Evolutionary conservation across 2,329 filamentous ascomycete species (phyloP), one percentile per base, ranked within the genome.

Genomic region (Metarhizium humberi): DNA sequence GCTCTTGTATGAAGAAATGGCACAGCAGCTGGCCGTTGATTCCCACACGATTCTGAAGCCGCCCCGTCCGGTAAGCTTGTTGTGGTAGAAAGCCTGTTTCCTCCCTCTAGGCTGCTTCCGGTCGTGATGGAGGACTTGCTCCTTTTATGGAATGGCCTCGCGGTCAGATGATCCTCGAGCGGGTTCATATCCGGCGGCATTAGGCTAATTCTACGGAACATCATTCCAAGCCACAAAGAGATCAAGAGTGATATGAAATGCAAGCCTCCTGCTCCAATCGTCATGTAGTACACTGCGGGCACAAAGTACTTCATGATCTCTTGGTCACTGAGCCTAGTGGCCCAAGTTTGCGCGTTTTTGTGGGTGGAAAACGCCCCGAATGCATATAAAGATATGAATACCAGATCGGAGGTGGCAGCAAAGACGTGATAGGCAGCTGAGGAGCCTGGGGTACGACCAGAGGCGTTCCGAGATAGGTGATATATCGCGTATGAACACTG

Each of bases 131-230:
- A 82, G 1, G 78, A 80, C 69, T 81, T 82, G 69, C 88, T 92
- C 65, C 87, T 83, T 75, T 91, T 92, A 72, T 95, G 90, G 51
- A 64, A 65, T 56, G 71, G 74, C 29, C 86, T 82, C 11, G 89
- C 85, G 1, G 91, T 96, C 56, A 95, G 74, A 64, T 92, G 86
- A 61, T 88, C 84, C 67, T 96, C 92, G 14, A 97, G 78, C 2
- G 92, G 92, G 67, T 97, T 97, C 88, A 96, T 90, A 66, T 97
- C 92, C 0, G 92, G 92, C 6, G 92, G 92, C 68, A 96, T 79
- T 20, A 79, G 76, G 5, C 85, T 78, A 63, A 97, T 96, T 65
- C 88, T 87, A 45, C 86, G 82, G 81, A 96, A 97, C 62, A 87
- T 81, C 53, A 88, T 68, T 16, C 84, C 83, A 30, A 97, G 77